Conservation (phyloP, 495 filamentous ascomycete species). For the Daldinia vernicosa region DNA sequence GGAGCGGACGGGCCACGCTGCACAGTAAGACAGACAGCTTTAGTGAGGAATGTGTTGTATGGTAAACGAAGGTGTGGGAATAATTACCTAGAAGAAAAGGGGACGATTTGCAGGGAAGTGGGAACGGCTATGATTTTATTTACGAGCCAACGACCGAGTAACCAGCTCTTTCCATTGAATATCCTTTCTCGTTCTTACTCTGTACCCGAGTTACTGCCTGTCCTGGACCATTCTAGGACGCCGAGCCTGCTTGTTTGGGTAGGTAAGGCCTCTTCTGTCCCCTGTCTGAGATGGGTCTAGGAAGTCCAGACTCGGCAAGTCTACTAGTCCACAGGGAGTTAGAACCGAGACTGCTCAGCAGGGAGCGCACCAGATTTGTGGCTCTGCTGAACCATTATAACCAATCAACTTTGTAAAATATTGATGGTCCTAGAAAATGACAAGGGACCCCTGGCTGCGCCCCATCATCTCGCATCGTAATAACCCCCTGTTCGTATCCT, state of each 20-base stretch:
- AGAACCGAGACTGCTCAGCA: conserved; percentile 39
- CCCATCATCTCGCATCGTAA: conserved; percentile 41
- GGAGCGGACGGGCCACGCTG: conserved; percentile 18
- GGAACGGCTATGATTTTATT: conserved; percentile 40
- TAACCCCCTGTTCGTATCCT: conserved; percentile 41
- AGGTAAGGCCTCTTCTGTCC: conserved; percentile 23
- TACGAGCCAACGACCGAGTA: conserved; percentile 37
- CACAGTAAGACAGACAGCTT: conserved; percentile 34
- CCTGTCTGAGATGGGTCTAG: conserved; percentile 24
- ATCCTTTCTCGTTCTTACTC: conserved; percentile 35
- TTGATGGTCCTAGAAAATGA: background rate
- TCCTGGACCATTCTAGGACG: conserved; percentile 11
- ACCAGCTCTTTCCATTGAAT: conserved; percentile 32
- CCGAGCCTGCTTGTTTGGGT: conserved; percentile 36
- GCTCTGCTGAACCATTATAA: conserved; percentile 27
- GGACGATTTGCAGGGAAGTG: conserved; percentile 32
- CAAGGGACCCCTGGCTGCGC: conserved; percentile 33
- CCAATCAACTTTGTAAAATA: conserved; percentile 23
- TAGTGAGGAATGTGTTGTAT: conserved; percentile 28
- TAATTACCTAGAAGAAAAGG: conserved; percentile 32
- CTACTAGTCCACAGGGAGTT: conserved; percentile 28
- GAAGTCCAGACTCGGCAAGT: conserved; percentile 35
- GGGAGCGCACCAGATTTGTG: conserved; percentile 39
- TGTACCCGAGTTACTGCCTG: conserved; percentile 6
- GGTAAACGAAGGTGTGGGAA: conserved; percentile 43